phyloP scores from a whole-genome alignment of 192 early-diverging fungal species.

The Backusella morwellensis region DNA sequence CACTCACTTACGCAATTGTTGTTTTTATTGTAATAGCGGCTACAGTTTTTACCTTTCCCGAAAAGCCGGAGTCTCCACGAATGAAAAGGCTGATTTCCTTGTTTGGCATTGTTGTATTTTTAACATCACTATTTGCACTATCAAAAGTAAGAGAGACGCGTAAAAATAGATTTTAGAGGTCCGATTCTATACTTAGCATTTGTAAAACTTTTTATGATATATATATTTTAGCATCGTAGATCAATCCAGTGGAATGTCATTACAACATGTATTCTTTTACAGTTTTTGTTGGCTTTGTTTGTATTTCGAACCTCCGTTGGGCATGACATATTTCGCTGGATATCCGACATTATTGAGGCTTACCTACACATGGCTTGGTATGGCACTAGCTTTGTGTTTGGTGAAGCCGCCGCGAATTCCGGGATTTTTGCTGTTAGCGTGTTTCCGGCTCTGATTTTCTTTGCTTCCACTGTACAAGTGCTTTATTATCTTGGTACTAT shows the following conservation, averaged over 20 bases:
- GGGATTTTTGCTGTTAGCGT: constrained; percentile 64
- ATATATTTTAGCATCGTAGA: constrained; percentile 43
- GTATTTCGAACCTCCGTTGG: constrained; percentile 74
- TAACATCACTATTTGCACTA: constrained; percentile 40
- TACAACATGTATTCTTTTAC: constrained; percentile 62
- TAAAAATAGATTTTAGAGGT: background rate
- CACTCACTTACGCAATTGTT: constrained; percentile 9
- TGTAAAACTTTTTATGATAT: background rate
- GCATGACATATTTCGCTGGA: constrained; percentile 69
- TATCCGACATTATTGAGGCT: constrained; percentile 48
- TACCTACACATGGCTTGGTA: constrained; percentile 65
- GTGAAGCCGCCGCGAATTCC: constrained; percentile 44
- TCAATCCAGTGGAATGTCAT: constrained; percentile 78
- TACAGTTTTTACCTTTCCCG: constrained; percentile 56
- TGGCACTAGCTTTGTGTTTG: constrained; percentile 73
- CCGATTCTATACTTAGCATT: background rate
- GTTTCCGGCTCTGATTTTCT: constrained; percentile 87
- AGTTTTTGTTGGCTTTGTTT: constrained; percentile 78
- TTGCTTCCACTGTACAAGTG: constrained; percentile 80
- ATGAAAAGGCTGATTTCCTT: constrained; percentile 76
- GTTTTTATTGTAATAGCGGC: constrained; percentile 43
- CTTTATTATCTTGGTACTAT: constrained; percentile 82
- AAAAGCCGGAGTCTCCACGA: constrained; percentile 51
- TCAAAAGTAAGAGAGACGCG: constrained; percentile 45
- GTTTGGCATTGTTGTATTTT: constrained; percentile 65